Evolutionary conservation across 176 grass and related monocot species (phyloP), one percentile per base, ranked within the genome.

Genomic region (Themeda triandra): DNA sequence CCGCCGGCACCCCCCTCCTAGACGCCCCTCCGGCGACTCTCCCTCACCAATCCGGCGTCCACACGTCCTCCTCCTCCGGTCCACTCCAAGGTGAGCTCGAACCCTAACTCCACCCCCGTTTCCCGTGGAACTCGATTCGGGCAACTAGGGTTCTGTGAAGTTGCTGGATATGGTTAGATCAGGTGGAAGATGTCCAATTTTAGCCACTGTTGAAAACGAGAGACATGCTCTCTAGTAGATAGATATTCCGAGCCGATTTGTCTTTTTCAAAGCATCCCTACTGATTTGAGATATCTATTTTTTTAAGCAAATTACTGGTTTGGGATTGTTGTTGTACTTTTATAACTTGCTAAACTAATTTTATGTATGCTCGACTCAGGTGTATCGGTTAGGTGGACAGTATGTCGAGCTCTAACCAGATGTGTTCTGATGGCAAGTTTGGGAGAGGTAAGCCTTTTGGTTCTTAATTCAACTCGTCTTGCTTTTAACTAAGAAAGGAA

Each of bases 391-490:
- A 77, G 83, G 78, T 86, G 79, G 78, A n/a, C 2, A 37, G 15
- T 71, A 86, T 89, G 83, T 86, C 88, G 63, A 84, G 83, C 53
- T 89, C 79, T 82, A 86, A 66, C 27, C 71, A 31, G 72, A 86
- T 86, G 83, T 78, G 41, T 86, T 86, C 83, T 30, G 83, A 89
- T 35, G 78, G 88, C 66, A 89, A 77, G 59, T 89, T 89, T 86
- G 88, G 88, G 35, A 89, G 80, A 82, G 88, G 88, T 86, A 63
- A 86, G 33, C 6, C 17, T 76, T 64, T 33, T 85, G 1, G 25
- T 37, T 70, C 5, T 18, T 25, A 29, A 37, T 63, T 82, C 28
- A 6, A 32, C 54, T 54, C 0, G 70, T 65, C 88, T 89, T 89
- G 21, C 64, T 41, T 82, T 32, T 72, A 33, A 71, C 13, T 13